phyloP scores from a whole-genome alignment of 2,329 filamentous ascomycete genomes.

The Alternaria arbusti region DNA sequence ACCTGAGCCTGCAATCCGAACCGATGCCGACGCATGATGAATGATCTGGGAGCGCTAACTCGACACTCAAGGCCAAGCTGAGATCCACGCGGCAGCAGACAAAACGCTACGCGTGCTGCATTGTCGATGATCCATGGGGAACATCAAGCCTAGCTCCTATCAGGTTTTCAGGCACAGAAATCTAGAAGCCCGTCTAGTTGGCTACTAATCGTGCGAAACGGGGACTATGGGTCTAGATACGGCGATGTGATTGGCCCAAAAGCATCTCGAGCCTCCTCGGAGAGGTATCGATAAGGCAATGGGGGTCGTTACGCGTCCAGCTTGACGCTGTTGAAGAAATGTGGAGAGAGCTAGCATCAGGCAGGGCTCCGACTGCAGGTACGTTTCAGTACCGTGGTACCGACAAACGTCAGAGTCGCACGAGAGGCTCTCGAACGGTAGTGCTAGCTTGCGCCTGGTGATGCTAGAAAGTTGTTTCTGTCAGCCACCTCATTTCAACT shows the following conservation, averaged over 20 bases:
- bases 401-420: conserved; percentile 1
- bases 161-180: conserved; percentile 12
- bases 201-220: conserved; percentile 20
- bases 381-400: conserved; percentile 30
- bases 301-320: conserved; percentile 43
- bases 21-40: conserved; percentile 27
- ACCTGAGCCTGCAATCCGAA: conserved; percentile 18
- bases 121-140: conserved; percentile 13
- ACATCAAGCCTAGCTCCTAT: conserved; percentile 10
- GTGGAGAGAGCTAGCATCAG: conserved; percentile 35
- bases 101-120: conserved; percentile 24
- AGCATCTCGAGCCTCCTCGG: conserved; percentile 13
- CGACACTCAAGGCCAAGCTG: conserved; percentile 15
- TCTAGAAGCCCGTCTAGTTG: conserved; percentile 12
- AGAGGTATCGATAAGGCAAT: conserved; percentile 26
- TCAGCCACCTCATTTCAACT: background rate
- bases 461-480: background rate
- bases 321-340: conserved; percentile 35
- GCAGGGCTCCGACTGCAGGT: conserved; percentile 18
- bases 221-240: conserved; percentile 11
- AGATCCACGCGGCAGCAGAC: conserved; percentile 28
- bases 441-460: background rate
- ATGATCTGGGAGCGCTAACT: conserved; percentile 25
- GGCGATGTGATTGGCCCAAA: conserved; percentile 28
- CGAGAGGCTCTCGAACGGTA: background rate